Conservation (phyloP, 1,139 yeast genomes). For the Geotrichum reessii region DNA sequence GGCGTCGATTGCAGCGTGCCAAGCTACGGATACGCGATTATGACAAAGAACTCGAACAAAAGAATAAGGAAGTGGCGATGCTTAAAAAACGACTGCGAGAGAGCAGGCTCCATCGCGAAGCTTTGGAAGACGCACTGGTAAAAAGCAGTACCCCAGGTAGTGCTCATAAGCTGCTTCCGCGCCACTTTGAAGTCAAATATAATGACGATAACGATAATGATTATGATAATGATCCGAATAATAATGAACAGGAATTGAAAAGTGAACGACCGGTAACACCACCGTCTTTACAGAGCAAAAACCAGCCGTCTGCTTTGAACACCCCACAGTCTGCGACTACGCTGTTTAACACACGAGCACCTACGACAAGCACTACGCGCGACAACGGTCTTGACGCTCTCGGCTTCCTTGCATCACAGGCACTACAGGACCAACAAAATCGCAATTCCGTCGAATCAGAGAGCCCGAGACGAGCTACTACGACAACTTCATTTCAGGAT, state of each 20-base stretch:
- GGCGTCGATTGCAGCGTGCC: slow-evolving; percentile 39
- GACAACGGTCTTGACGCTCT: slow-evolving; percentile 12
- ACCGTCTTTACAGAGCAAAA: neutral
- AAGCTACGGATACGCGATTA: slow-evolving; percentile 42
- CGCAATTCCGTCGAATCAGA: neutral
- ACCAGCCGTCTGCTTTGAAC: neutral
- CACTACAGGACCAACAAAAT: slow-evolving; percentile 1
- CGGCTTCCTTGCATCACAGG: slow-evolving; percentile 13
- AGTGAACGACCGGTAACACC: neutral
- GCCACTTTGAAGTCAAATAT: neutral
- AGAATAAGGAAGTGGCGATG: slow-evolving; percentile 39
- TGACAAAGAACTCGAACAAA: slow-evolving; percentile 39
- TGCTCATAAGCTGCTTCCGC: neutral
- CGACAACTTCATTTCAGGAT: neutral
- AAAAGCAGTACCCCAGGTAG: neutral
- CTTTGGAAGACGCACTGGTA: slow-evolving; percentile 5
- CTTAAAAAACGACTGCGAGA: slow-evolving; percentile 22
- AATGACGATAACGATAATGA: neutral
- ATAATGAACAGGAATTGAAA: neutral
- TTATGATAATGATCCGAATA: neutral
- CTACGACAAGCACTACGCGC: neutral
- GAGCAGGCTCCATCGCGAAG: slow-evolving; percentile 9
- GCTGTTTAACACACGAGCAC: neutral
- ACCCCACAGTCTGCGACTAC: neutral
- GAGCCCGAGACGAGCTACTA: neutral